Base-by-base conservation (phyloP, 2,329 filamentous ascomycete species). In the Xylariaceae sp. region DNA sequence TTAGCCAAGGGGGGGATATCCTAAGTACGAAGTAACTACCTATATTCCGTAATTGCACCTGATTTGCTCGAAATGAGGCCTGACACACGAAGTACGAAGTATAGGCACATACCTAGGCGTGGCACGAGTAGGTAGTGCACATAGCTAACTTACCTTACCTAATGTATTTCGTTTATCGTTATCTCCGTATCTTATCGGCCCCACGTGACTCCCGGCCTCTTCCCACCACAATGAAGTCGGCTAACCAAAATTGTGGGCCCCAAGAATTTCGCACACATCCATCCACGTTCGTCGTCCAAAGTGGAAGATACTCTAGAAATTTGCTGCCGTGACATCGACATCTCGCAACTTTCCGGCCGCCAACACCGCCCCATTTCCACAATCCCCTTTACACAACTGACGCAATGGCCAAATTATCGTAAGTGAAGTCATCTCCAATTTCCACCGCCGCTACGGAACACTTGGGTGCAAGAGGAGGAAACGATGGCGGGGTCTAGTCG, bases 331-430 rank as follows among this genome's bases (percentile, higher is more conserved):
- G 54, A 55, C 44, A 56, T 57, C 50, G 53, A 55, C 48, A 51
- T 36, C 52, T 51, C 41, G 44, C 47, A 51, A 49, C 36, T 29
- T 51, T 43, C 30, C 51, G 44, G 42, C 44, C 42, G 47, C 39
- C 53, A 58, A 40, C 49, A 55, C 41, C 59, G 53, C 51, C 16
- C 51, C 48, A 44, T 54, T 53, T 58, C 56, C 40, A 56, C 52
- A 52, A 48, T 46, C 47, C 29, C 45, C 43, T 48, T 18, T 55
- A 60, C 19, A 58, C 58, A 55, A 58, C 53, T 56, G 39, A 59
- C 61, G 59, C 55, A 65, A 65, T 68, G 65, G 64, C 64, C 55
- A 66, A 66, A 54, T 41, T 65, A 42, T 65, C 65, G 64, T 65
- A 65, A 67, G 63, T 64, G 12, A 18, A 47, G 44, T 45, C 49